Conservation (phyloP, 73 alveolate species). For the Loxodes magnus region DNA sequence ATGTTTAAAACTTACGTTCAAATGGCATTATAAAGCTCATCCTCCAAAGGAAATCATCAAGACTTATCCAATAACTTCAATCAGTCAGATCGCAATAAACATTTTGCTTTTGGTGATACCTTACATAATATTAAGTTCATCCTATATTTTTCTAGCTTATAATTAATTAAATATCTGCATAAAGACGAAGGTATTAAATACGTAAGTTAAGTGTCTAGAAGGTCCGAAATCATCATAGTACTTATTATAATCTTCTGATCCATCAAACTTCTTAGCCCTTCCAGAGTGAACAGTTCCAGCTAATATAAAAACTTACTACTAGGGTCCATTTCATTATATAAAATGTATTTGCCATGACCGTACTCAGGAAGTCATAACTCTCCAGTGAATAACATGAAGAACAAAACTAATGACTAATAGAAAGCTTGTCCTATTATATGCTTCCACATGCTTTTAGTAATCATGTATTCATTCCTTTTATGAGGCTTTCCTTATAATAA, state of each 20-base stretch:
- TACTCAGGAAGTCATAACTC: conserved; percentile 56
- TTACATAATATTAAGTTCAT: conserved; percentile 62
- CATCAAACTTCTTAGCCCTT: conserved; percentile 18
- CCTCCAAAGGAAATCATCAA: conserved; percentile 54
- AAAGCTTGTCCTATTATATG: conserved; percentile 51
- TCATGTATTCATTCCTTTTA: conserved; percentile 61
- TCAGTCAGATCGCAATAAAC: conserved; percentile 44
- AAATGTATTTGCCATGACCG: neutral
- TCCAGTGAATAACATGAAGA: conserved; percentile 50
- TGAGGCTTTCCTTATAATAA: conserved; percentile 71
- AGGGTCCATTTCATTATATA: conserved; percentile 31
- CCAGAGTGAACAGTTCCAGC: neutral
- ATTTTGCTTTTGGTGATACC: conserved; percentile 41
- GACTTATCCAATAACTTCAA: conserved; percentile 38
- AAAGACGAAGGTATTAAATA: conserved; percentile 68
- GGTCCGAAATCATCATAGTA: conserved; percentile 41
- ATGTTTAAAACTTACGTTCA: no score
- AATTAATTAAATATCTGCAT: conserved; percentile 68
- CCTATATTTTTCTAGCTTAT: conserved; percentile 71
- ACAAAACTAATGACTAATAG: conserved; percentile 35
- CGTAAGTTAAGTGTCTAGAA: conserved; percentile 71
- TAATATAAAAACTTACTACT: conserved; percentile 20
- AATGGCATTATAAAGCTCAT: conserved; percentile 42
- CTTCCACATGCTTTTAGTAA: conserved; percentile 73
- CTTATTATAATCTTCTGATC: conserved; percentile 32